A percentile compares a stretch with the other conserved stretches of the same genome.
These are phyloP conservation scores for Mycena albidolilacea DNA, from an alignment of 768 basidiomycete genomes.

Conservation along the genomic window DNA sequence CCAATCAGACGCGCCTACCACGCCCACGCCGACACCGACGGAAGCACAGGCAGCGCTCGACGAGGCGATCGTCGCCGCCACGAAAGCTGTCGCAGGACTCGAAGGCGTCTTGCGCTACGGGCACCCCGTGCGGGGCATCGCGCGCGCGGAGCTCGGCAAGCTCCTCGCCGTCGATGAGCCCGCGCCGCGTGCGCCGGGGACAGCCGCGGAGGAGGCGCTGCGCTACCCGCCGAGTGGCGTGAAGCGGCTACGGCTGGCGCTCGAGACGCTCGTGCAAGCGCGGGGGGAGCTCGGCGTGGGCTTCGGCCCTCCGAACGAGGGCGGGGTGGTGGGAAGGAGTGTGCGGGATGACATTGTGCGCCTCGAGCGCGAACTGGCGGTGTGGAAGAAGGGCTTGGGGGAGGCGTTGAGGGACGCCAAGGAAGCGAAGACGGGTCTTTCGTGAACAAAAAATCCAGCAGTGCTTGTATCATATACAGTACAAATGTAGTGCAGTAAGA, in stretches of 20 bases:
- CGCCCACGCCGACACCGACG: neutral
- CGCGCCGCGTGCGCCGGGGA: constrained; percentile 49
- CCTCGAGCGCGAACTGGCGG: constrained; percentile 80
- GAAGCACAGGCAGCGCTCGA: constrained; percentile 51
- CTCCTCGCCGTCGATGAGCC: constrained; percentile 86
- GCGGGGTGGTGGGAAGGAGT: constrained; percentile 78
- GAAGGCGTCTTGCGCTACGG: constrained; percentile 67
- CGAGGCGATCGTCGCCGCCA: constrained; percentile 71
- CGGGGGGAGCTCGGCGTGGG: constrained; percentile 74
- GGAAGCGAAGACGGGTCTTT: neutral
- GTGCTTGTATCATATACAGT: neutral
- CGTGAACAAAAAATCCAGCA: too few species aligned
- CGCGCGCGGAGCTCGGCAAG: constrained; percentile 86
- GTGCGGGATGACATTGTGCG: constrained; percentile 72
- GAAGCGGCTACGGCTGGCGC: constrained; percentile 72
- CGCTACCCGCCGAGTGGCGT: constrained; percentile 80
- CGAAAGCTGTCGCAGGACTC: constrained; percentile 69
- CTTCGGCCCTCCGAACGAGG: constrained; percentile 79
- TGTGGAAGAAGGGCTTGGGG: constrained; percentile 76
- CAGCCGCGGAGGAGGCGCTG: constrained; percentile 37
- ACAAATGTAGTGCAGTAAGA: constrained; percentile 1
- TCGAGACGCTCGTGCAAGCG: constrained; percentile 75
- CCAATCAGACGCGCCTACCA: too few species aligned
- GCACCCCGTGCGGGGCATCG: constrained; percentile 85
- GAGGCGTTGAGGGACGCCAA: constrained; percentile 66